Base-by-base conservation (phyloP, 257 asterid species). In the Eustoma russellianum region DNA sequence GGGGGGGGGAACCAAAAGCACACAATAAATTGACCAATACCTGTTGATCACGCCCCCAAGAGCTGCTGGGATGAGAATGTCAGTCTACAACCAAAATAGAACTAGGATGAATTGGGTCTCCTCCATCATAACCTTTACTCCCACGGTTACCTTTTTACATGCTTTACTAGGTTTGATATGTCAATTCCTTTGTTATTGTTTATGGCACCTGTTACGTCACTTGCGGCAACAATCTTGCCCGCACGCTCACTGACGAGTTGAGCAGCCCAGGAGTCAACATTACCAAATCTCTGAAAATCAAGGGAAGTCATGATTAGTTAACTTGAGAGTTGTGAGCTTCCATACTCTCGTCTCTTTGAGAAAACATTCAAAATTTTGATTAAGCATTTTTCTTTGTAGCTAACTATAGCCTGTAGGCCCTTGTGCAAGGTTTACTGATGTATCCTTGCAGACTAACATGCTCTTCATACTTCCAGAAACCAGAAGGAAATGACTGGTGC, bases 1-100 rank as follows among this genome's bases (percentile, higher is more conserved):
- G n/a, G n/a, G n/a, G n/a, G n/a, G n/a, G n/a, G n/a, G n/a, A n/a
- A 35, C 17, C 8, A 40, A 35, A 55, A 16, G 12, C 48, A 41
- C 2, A 50, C 47, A 57, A 43, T 44, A 1, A 16, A 35, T 38
- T 7, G 9, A 38, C 12, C 9, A 7, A 38, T n/a, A 80, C 94
- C 75, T 78, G 77, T 80, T 88, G 66, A 88, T 82, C 11, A 88
- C 97, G 18, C 97, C 97, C 14, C 97, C 97, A 0, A 88, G 91
- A 14, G 97, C 97, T 33, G 95, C 95, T 18, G 95, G 97, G 67
- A 88, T 82, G 38, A 88, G 88, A 74, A 88, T 73, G 52, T 88
- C 97, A 88, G 46, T 88, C 94, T 64, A 85, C 85, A 9, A 75
- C 78, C 53, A 88, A 57, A 61, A 88, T 57, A 0, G 86, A 77